These are phyloP conservation scores for Nemania abortiva DNA, from an alignment of 2,329 filamentous ascomycete species.

Conservation along the genomic window DNA sequence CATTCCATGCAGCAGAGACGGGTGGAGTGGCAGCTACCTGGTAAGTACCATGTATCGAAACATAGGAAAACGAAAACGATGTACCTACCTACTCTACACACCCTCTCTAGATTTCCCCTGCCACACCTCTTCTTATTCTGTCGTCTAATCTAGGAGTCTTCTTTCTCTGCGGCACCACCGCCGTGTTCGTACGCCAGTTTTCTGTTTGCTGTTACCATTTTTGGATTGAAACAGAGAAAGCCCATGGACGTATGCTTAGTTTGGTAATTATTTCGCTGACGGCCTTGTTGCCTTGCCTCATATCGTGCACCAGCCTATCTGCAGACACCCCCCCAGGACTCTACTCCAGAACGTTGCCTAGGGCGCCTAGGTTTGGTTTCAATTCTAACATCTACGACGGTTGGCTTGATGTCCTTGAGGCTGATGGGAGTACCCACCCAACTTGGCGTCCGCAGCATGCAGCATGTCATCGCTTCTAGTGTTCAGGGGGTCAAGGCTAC, in stretches of 20 bases:
- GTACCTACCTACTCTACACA: background rate
- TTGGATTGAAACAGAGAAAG: slow-evolving; percentile 29
- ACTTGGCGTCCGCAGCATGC: slow-evolving; percentile 35
- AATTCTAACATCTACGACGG: slow-evolving; percentile 20
- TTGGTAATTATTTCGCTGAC: slow-evolving; percentile 26
- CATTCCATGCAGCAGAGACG: slow-evolving; percentile 32
- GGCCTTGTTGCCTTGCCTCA: slow-evolving; percentile 31
- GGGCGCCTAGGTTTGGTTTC: slow-evolving; percentile 25
- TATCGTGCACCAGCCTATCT: slow-evolving; percentile 12
- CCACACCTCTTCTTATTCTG: slow-evolving; percentile 17
- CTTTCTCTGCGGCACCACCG: slow-evolving; percentile 25
- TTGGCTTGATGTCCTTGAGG: slow-evolving; percentile 30
- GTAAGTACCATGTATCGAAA: slow-evolving; percentile 3
- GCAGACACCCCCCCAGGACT: slow-evolving; percentile 19
- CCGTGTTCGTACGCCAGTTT: slow-evolving; percentile 28
- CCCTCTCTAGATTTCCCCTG: slow-evolving; percentile 1
- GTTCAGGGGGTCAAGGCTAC: slow-evolving; percentile 31
- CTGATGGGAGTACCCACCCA: slow-evolving; percentile 33
- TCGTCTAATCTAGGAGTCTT: slow-evolving; percentile 17
- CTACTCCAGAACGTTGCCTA: slow-evolving; percentile 20
- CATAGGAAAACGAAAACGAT: background rate
- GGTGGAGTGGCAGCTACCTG: background rate
- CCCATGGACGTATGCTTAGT: slow-evolving; percentile 34
- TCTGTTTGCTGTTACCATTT: slow-evolving; percentile 37
- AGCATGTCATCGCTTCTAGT: slow-evolving; percentile 33